Evolutionary conservation across 768 basidiomycete genomes (phyloP).

Genomic region (Boletus reticulatus): DNA sequence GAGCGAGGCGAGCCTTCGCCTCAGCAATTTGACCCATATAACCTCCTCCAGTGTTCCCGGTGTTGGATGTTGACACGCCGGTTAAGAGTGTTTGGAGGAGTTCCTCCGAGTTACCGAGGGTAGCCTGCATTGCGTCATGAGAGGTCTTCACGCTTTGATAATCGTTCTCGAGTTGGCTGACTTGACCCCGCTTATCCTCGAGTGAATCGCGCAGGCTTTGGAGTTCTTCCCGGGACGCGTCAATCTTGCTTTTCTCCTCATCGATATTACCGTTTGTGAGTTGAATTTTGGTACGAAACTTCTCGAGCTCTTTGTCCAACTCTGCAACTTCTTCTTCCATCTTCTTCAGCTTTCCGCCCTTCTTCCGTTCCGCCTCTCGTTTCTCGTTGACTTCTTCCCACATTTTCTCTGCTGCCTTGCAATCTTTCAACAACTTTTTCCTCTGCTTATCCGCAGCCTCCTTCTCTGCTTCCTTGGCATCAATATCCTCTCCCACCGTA

Average conservation of each 20-base stretch:
- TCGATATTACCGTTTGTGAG: slow-evolving; percentile 71
- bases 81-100: slow-evolving; percentile 95
- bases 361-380: slow-evolving; percentile 84
- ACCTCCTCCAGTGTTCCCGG: slow-evolving; percentile 75
- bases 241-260: slow-evolving; percentile 71
- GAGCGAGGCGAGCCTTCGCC: slow-evolving; percentile 70
- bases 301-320: slow-evolving; percentile 76
- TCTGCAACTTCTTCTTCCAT: slow-evolving; percentile 78
- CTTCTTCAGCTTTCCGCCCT: slow-evolving; percentile 89
- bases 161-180: slow-evolving; percentile 50
- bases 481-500: slow-evolving; percentile 56
- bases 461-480: slow-evolving; percentile 48
- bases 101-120: slow-evolving; percentile 76
- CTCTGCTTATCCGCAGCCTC: slow-evolving; percentile 45
- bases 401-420: slow-evolving; percentile 65
- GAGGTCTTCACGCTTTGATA: slow-evolving; percentile 68
- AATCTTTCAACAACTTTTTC: slow-evolving; percentile 52
- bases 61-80: slow-evolving; percentile 72
- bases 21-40: slow-evolving; percentile 96
- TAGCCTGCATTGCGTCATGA: slow-evolving; percentile 57
- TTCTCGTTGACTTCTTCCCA: slow-evolving; percentile 63
- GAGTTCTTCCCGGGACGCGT: slow-evolving; percentile 51
- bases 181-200: slow-evolving; percentile 57
- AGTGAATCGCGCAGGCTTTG: slow-evolving; percentile 59
- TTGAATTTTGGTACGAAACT: slow-evolving; percentile 82